Percentiles rank a stretch among this genome's conserved stretches.
Conservation (phyloP, 2,329 filamentous ascomycete genomes). For the Myotisia sp. region DNA sequence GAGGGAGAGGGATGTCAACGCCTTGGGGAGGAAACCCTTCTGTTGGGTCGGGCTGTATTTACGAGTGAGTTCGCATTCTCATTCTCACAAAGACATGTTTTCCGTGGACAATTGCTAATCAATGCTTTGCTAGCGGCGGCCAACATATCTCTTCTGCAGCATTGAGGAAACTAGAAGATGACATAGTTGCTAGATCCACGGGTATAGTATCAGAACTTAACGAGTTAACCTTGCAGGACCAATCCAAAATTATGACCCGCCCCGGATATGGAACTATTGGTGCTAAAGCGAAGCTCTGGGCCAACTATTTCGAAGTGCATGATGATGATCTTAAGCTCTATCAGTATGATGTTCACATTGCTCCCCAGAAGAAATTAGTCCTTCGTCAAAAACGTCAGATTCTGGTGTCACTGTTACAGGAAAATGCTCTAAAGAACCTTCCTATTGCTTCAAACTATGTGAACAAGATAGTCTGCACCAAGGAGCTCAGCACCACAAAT, state of each 20-base stretch:
- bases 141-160: slow-evolving; percentile 3
- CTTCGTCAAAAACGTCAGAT: slow-evolving; percentile 35
- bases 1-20: slow-evolving; percentile 11
- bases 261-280: slow-evolving; percentile 25
- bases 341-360: slow-evolving; percentile 28
- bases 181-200: slow-evolving; percentile 3
- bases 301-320: slow-evolving; percentile 26
- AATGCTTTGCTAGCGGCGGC: background rate
- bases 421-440: slow-evolving; percentile 15
- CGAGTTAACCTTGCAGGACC: slow-evolving; percentile 2
- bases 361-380: slow-evolving; percentile 15
- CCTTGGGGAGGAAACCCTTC: background rate
- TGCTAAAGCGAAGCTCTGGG: slow-evolving; percentile 19
- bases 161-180: slow-evolving; percentile 6
- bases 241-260: slow-evolving; percentile 13
- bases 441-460: slow-evolving; percentile 28
- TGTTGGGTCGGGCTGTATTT: too few relatives aligned
- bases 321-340: slow-evolving; percentile 23
- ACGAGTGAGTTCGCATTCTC: background rate
- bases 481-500: slow-evolving; percentile 20
- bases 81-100: background rate
- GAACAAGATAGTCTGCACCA: slow-evolving; percentile 24
- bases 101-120: background rate
- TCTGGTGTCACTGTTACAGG: slow-evolving; percentile 33
- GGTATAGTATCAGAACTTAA: slow-evolving; percentile 13